Evolutionary conservation across 2,329 filamentous ascomycete genomes (phyloP).

Genomic region (Whalleya microplaca): DNA sequence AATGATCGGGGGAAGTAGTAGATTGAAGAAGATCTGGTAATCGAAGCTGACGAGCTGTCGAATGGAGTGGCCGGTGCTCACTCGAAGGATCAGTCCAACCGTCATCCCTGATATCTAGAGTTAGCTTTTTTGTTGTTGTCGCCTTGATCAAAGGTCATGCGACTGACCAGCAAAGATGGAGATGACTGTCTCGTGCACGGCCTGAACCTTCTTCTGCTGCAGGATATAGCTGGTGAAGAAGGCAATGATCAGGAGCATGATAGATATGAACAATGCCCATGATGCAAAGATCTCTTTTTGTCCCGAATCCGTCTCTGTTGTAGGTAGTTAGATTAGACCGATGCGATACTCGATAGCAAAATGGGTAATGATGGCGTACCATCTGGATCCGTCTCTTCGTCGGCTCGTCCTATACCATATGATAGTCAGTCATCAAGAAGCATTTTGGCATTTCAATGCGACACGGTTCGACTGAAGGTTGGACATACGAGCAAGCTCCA

Average conservation of each 20-base stretch:
- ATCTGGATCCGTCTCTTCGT: slow-evolving; percentile 52
- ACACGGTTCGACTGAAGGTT: slow-evolving; percentile 8
- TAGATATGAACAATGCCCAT: slow-evolving; percentile 97
- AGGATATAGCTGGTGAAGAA: slow-evolving; percentile 97
- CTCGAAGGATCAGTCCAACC: slow-evolving; percentile 83
- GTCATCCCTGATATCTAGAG: slow-evolving; percentile 74
- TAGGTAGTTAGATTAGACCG: slow-evolving; percentile 26
- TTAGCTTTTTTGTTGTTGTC: slow-evolving; percentile 13
- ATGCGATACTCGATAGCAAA: slow-evolving; percentile 5
- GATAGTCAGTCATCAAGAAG: slow-evolving; percentile 27
- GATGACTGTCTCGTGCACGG: slow-evolving; percentile 95
- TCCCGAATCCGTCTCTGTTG: slow-evolving; percentile 73
- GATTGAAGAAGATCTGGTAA: slow-evolving; percentile 99
- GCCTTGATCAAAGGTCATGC: neutral
- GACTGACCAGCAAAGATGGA: slow-evolving; percentile 88
- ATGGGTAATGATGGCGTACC: slow-evolving; percentile 39
- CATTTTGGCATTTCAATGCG: slow-evolving; percentile 2
- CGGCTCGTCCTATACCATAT: slow-evolving; percentile 43
- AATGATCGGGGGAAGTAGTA: slow-evolving; percentile 97
- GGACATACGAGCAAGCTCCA: slow-evolving; percentile 46
- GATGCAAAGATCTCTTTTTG: slow-evolving; percentile 95
- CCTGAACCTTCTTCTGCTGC: slow-evolving; percentile 95
- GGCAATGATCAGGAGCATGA: slow-evolving; percentile 88
- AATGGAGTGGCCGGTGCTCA: slow-evolving; percentile 81
- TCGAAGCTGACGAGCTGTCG: slow-evolving; percentile 93